A percentile compares a stretch with the other conserved stretches of the same genome.
Evolutionary conservation across 1,284 basidiomycete genomes (phyloP).

Genomic region (Microbotryum lychnidis-dioicae): DNA sequence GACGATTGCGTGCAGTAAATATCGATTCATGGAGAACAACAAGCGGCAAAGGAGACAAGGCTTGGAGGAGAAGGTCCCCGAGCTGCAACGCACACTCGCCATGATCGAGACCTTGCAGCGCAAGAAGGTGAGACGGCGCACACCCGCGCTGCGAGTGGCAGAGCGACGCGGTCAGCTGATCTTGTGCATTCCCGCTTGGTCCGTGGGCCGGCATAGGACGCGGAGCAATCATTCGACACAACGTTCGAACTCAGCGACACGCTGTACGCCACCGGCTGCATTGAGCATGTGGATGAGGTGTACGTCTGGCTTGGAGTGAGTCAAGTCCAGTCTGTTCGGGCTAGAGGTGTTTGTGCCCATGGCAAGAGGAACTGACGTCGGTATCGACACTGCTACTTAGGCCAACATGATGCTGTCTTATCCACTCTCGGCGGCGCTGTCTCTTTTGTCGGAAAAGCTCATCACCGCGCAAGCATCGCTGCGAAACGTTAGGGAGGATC

Average conservation of each 20-base stretch:
- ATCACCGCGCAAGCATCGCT: conserved; percentile 61
- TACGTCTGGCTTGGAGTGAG: conserved; percentile 93
- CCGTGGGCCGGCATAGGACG: conserved; percentile 29
- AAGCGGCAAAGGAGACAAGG: conserved; percentile 68
- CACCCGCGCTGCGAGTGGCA: too few species aligned
- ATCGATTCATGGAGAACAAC: conserved; percentile 93
- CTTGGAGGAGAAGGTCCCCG: conserved; percentile 90
- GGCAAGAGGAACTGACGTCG: background rate
- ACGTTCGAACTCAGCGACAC: conserved; percentile 97
- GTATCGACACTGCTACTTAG: conserved; percentile 43
- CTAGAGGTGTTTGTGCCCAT: conserved; percentile 9
- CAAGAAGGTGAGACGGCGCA: conserved; percentile 55
- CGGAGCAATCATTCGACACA: conserved; percentile 59
- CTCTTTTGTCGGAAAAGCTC: conserved; percentile 72
- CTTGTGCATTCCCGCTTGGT: background rate
- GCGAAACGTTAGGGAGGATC: conserved; percentile 67
- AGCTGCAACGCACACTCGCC: conserved; percentile 82
- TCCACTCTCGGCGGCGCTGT: conserved; percentile 69
- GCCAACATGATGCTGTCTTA: conserved; percentile 98
- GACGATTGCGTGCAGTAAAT: conserved; percentile 60
- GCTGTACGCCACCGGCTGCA: conserved; percentile 78
- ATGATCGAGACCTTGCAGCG: conserved; percentile 70
- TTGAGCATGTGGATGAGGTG: conserved; percentile 79
- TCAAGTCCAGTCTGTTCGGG: conserved; percentile 29
- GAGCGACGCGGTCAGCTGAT: too few species aligned